Base-by-base conservation (phyloP, 345 rosid species). In the Eucalyptus viminalis region DNA sequence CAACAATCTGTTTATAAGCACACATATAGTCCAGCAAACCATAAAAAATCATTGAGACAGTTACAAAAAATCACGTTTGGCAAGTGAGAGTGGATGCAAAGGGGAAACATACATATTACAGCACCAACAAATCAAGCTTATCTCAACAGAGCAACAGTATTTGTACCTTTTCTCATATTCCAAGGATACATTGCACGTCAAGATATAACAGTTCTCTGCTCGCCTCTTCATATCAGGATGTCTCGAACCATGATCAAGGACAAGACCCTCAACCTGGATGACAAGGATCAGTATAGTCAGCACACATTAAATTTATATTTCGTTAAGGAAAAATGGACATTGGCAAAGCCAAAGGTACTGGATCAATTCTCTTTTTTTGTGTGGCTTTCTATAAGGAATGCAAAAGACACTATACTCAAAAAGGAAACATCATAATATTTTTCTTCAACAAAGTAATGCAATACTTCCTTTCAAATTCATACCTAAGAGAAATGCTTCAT, bases 151-250 rank as follows among this genome's bases (percentile, higher is more conserved):
- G 14, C 51, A 53, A 76, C 45, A 37, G 83, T 37, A 43, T 34
- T 44, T 85, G 65, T 88, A 97, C 99, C 99, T 98, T 94, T 98
- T 98, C 88, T 98, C 99, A 88, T 98, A 97, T 89, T 98, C 99
- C 92, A 98, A 91, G 15, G 99, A 97, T 53, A 97, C 99, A 90
- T 98, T 98, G 94, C 98, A 97, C 31, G 99, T 98, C 92, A 98
- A 92, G 89, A 98, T 98, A 91, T 94, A 92, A 91, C 99, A 98
- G 88, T 97, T 97, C 90, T 98, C 99, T 14, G 99, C 99, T 86
- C 97, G 94, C 22, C 99, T 94, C 93, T 97, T 97, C 99, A 97
- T 97, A 90, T 97, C 99, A 88, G 99, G 99, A 94, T 97, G 99
- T 89, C 99, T 96, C 40, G 99, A 98, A 88, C 99, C 99, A 91